Evolutionary conservation across 768 basidiomycete species (phyloP).

Genomic region (Tylopilus subfusipes): DNA sequence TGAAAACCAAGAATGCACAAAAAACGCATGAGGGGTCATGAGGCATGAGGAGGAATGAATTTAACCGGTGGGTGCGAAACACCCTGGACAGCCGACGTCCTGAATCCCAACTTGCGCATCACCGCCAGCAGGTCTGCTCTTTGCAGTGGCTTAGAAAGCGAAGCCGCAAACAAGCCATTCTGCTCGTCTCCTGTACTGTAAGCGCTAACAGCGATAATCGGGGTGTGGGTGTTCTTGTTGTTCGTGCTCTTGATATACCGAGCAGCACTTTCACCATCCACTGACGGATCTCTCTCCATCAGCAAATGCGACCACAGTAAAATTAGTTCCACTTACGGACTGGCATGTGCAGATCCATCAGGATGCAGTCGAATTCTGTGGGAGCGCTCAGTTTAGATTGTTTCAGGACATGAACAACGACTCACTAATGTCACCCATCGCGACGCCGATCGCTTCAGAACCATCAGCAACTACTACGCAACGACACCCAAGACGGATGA

Average conservation of each 20-base stretch:
- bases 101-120: conserved; percentile 89
- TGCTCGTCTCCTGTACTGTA: conserved; percentile 73
- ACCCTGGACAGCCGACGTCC: conserved; percentile 70
- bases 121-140: conserved; percentile 78
- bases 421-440: conserved; percentile 96
- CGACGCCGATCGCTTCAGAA: conserved; percentile 94
- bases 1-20: conserved; percentile 25
- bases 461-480: conserved; percentile 96
- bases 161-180: conserved; percentile 72
- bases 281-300: conserved; percentile 34
- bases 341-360: conserved; percentile 96
- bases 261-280: conserved; percentile 95
- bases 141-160: conserved; percentile 84
- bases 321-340: conserved; percentile 55
- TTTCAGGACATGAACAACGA: conserved; percentile 11
- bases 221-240: conserved; percentile 90
- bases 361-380: conserved; percentile 90
- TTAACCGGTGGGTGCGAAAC: conserved; percentile 47
- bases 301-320: neutral
- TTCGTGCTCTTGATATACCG: conserved; percentile 96
- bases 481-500: conserved; percentile 91
- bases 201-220: conserved; percentile 89
- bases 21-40: conserved; percentile 23
- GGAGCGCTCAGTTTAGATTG: conserved; percentile 3
- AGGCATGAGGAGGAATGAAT: conserved; percentile 41